phyloP scores from a whole-genome alignment of 495 filamentous ascomycete species.

The Tuber magnatum region DNA sequence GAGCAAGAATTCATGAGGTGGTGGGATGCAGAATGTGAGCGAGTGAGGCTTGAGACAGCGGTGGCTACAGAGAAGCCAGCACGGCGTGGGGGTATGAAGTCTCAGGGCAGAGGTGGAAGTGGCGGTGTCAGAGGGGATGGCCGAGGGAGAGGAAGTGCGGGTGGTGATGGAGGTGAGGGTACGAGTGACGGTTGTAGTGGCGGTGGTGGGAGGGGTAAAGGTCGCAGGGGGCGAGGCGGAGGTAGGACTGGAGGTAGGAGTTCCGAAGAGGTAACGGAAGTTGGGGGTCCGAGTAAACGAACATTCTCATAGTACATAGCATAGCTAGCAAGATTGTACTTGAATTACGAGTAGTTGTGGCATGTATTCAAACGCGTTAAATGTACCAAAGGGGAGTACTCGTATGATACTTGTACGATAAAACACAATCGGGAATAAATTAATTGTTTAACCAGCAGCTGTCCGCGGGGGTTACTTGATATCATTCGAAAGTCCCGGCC shows the following conservation, averaged over 20 bases:
- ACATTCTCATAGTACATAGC: background rate
- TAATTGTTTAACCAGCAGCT: background rate
- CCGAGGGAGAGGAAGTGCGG: conserved; percentile 12
- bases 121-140: conserved; percentile 12
- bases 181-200: background rate
- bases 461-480: background rate
- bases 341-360: background rate
- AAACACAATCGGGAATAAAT: background rate
- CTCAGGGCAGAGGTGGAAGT: background rate
- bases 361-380: background rate
- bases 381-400: background rate
- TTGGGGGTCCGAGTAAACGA: background rate
- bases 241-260: conserved; percentile 4
- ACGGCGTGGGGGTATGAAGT: background rate
- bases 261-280: background rate
- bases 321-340: background rate
- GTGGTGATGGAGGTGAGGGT: conserved; percentile 8
- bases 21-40: conserved; percentile 88
- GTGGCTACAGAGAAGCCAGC: conserved; percentile 1
- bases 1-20: conserved; percentile 96
- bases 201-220: background rate
- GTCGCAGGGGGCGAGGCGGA: conserved; percentile 2
- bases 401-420: background rate
- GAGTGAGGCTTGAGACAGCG: conserved; percentile 46
- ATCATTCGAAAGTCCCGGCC: background rate